Conservation (phyloP, 2,329 filamentous ascomycete species). For the Meredithiella fracta region DNA sequence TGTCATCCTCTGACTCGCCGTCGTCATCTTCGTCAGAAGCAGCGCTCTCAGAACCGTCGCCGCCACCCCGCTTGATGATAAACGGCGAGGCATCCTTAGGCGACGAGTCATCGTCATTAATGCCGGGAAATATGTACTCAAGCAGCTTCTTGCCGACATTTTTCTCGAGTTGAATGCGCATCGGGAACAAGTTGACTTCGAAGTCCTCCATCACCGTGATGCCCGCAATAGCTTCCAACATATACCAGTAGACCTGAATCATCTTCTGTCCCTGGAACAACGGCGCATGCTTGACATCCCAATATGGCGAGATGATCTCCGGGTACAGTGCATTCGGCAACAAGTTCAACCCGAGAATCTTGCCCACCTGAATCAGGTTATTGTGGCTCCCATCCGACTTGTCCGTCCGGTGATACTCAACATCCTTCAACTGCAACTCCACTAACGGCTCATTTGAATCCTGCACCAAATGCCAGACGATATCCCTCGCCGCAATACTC, state of each 20-base stretch:
- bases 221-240: slow-evolving; percentile 93
- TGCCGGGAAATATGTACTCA: slow-evolving; percentile 90
- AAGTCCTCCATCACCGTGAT: slow-evolving; percentile 97
- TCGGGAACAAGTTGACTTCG: slow-evolving; percentile 79
- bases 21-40: slow-evolving; percentile 22
- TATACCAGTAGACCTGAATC: slow-evolving; percentile 91
- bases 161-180: slow-evolving; percentile 84
- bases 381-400: slow-evolving; percentile 94
- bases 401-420: slow-evolving; percentile 87
- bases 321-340: slow-evolving; percentile 84
- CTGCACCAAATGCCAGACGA: slow-evolving; percentile 91
- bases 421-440: slow-evolving; percentile 80
- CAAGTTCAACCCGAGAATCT: slow-evolving; percentile 76
- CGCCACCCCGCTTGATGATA: slow-evolving; percentile 28
- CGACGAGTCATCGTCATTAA: slow-evolving; percentile 39
- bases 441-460: slow-evolving; percentile 76
- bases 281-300: slow-evolving; percentile 45
- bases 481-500: slow-evolving; percentile 86
- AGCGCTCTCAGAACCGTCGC: not conserved
- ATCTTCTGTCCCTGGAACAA: slow-evolving; percentile 48
- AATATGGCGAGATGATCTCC: slow-evolving; percentile 84
- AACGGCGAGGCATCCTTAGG: slow-evolving; percentile 46
- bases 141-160: slow-evolving; percentile 88
- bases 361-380: slow-evolving; percentile 78
- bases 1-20: slow-evolving; percentile 20